Conservation (phyloP, 129 eudicot genomes). For the Glebionis coronaria region DNA sequence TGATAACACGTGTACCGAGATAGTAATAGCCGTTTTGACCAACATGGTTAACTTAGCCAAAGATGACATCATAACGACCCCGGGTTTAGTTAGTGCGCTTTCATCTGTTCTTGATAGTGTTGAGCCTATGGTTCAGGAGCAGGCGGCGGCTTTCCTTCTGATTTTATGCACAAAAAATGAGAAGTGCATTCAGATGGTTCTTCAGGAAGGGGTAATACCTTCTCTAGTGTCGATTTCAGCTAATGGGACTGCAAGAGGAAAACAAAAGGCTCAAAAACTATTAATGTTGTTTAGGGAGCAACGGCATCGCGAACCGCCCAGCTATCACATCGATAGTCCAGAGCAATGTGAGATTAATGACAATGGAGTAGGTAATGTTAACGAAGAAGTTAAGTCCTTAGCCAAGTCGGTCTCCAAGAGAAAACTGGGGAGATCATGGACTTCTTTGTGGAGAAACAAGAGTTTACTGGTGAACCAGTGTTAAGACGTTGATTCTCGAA, state of each 20-base stretch:
- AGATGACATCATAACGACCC: conserved; percentile 51
- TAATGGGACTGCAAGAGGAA: conserved; percentile 74
- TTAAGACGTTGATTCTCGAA: conserved; percentile 26
- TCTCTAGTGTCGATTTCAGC: conserved; percentile 80
- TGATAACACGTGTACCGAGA: conserved; percentile 62
- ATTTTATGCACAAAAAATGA: conserved; percentile 65
- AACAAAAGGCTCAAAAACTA: conserved; percentile 82
- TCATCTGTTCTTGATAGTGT: conserved; percentile 54
- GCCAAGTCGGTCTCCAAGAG: conserved; percentile 51
- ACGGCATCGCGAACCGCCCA: conserved; percentile 67
- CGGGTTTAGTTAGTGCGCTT: conserved; percentile 52
- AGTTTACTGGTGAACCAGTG: conserved; percentile 65
- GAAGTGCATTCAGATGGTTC: conserved; percentile 75
- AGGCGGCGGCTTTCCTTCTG: conserved; percentile 72
- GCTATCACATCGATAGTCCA: conserved; percentile 19
- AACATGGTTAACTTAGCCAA: conserved; percentile 58
- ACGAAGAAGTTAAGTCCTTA: conserved; percentile 39
- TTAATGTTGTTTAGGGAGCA: conserved; percentile 84
- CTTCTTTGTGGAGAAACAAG: conserved; percentile 83
- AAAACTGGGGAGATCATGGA: conserved; percentile 51
- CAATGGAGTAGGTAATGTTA: conserved; percentile 17
- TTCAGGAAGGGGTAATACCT: conserved; percentile 94
- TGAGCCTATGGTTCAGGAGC: conserved; percentile 84
- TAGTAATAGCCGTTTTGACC: conserved; percentile 65
- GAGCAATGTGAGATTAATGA: conserved; percentile 25